A percentile compares a stretch with the other conserved stretches of the same genome.
Conservation (phyloP, 2,329 filamentous ascomycete species). For the Penicillium frequentans region DNA sequence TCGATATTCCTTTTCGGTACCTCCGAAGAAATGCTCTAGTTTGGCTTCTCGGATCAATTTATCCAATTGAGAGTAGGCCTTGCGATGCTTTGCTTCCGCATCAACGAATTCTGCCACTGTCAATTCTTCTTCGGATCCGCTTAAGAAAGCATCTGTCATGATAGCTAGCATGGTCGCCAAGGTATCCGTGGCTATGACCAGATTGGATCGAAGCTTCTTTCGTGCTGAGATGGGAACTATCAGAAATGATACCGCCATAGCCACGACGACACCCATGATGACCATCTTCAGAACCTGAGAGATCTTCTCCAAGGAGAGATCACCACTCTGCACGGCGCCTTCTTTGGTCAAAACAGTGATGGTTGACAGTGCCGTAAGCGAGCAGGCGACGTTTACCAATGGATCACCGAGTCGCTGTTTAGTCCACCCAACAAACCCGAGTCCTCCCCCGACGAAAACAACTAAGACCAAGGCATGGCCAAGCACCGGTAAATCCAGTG, state of each 20-base stretch:
- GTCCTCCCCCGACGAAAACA: constrained; percentile 79
- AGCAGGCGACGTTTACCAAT: constrained; percentile 80
- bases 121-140: constrained; percentile 76
- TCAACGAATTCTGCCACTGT: constrained; percentile 64
- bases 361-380: constrained; percentile 80
- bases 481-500: constrained; percentile 64
- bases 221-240: constrained; percentile 75
- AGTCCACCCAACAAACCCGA: constrained; percentile 86
- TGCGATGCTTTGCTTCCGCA: constrained; percentile 63
- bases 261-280: constrained; percentile 70
- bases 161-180: constrained; percentile 78
- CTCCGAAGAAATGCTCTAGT: constrained; percentile 81
- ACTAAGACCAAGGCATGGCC: constrained; percentile 79
- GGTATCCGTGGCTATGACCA: constrained; percentile 70
- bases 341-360: constrained; percentile 92
- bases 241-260: constrained; percentile 72
- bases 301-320: constrained; percentile 79
- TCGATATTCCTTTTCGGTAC: constrained; percentile 74
- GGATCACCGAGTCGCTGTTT: constrained; percentile 78
- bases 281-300: constrained; percentile 81
- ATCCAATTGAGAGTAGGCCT: constrained; percentile 68
- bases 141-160: constrained; percentile 80
- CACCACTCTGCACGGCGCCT: constrained; percentile 77
- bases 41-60: constrained; percentile 82
- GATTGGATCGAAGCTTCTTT: constrained; percentile 67